Percentiles rank a stretch among this genome's conserved stretches.
These are phyloP conservation scores for Centaurea solstitialis DNA, from an alignment of 129 eudicot species.

Conservation along the genomic window DNA sequence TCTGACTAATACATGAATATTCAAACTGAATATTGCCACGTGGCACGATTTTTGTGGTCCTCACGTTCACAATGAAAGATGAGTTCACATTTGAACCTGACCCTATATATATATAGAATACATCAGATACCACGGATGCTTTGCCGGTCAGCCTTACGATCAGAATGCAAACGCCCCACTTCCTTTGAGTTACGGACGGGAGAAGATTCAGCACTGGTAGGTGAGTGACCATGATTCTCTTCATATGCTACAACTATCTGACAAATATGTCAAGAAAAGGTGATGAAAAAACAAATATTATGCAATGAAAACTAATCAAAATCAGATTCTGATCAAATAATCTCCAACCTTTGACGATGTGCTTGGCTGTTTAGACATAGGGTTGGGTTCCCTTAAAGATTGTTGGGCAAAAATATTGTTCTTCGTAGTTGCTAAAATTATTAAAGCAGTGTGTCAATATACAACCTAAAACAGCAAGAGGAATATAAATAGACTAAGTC, in stretches of 20 bases:
- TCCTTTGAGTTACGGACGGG: constrained; percentile 26
- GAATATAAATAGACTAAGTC: not conserved
- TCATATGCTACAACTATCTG: constrained; percentile 19
- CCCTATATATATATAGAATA: no score
- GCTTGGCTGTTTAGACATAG: constrained; percentile 28
- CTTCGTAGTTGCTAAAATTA: constrained; percentile 7
- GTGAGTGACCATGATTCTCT: constrained; percentile 20
- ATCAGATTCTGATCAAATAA: not conserved
- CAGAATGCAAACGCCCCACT: constrained; percentile 16
- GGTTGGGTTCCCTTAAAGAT: constrained; percentile 20
- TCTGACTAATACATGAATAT: no score
- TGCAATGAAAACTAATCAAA: not conserved
- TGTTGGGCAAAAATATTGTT: constrained; percentile 12
- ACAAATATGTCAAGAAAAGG: not conserved
- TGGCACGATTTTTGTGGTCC: no score
- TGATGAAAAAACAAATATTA: not conserved
- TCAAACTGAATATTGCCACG: no score
- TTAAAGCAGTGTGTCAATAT: constrained; percentile 14
- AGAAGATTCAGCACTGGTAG: constrained; percentile 18
- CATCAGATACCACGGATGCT: constrained; percentile 18
- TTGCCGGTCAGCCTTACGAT: constrained; percentile 14
- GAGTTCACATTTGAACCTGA: no score
- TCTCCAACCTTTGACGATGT: constrained; percentile 20
- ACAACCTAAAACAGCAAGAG: constrained; percentile 5
- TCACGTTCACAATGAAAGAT: no score